Evolutionary conservation across 1,284 basidiomycete genomes (phyloP).

Genomic region (Moesziomyces aphidis): DNA sequence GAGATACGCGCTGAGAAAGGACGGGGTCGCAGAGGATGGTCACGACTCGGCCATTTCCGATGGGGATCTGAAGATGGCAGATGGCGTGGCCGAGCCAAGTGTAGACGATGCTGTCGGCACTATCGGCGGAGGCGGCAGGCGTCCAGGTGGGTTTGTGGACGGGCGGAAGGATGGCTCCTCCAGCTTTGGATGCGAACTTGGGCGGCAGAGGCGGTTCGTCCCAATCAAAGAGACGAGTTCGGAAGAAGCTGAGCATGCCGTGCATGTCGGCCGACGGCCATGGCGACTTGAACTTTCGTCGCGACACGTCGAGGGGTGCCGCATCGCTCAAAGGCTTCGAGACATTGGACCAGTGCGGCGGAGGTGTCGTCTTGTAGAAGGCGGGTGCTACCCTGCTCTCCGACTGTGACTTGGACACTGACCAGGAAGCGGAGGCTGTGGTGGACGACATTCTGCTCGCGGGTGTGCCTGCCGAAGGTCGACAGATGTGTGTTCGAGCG

Average conservation of each 20-base stretch:
- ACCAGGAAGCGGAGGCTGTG: slow-evolving; percentile 14
- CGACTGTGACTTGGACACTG: slow-evolving; percentile 20
- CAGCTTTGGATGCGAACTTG: slow-evolving; percentile 16
- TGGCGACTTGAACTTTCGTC: slow-evolving; percentile 47
- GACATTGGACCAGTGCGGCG: slow-evolving; percentile 47
- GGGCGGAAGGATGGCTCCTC: slow-evolving; percentile 25
- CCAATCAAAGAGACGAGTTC: slow-evolving; percentile 54
- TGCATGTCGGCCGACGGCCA: slow-evolving; percentile 40
- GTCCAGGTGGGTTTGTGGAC: slow-evolving; percentile 38
- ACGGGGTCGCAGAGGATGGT: slow-evolving; percentile 58
- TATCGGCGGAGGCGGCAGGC: not conserved
- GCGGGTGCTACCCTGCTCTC: slow-evolving; percentile 30
- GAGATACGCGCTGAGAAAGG: slow-evolving; percentile 50
- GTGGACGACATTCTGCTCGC: slow-evolving; percentile 39
- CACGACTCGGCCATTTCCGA: slow-evolving; percentile 21
- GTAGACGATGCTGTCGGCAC: slow-evolving; percentile 31
- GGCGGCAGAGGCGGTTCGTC: slow-evolving; percentile 46
- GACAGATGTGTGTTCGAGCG: not conserved
- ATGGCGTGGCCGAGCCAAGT: slow-evolving; percentile 60
- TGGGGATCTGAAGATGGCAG: slow-evolving; percentile 50
- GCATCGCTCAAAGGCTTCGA: slow-evolving; percentile 8
- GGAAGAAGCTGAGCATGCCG: slow-evolving; percentile 43
- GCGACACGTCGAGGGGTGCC: slow-evolving; percentile 8
- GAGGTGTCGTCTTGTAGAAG: slow-evolving; percentile 45
- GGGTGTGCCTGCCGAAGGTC: not conserved